Base-by-base conservation (phyloP, 805 yeast genomes). In the Candida endomychidarum region DNA sequence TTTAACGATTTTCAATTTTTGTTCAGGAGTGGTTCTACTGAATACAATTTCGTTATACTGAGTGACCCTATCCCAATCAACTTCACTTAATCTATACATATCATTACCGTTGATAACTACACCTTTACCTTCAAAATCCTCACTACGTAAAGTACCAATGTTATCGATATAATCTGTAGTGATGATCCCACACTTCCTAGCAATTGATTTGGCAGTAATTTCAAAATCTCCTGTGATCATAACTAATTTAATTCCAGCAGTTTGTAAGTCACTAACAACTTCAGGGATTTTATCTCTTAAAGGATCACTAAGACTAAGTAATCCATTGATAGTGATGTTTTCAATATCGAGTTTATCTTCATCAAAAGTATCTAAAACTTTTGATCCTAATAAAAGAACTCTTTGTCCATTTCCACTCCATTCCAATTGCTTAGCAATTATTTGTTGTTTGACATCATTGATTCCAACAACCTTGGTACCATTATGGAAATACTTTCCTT, bases 151-250 rank as follows among this genome's bases (percentile, higher is more conserved):
- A n/a, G 5, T 11, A 11, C 23, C 39, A 8, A 36, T 37, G 60
- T 41, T 27, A 51, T 56, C 56, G 19, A 56, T 47, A 4, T 42
- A 51, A 22, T 54, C 56, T 8, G 15, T 14, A 27, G 56, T 53
- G 2, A 66, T 43, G 19, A 68, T 67, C 9, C 71, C 71, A 52
- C 67, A 57, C 41, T 67, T 67, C 23, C 63, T 62, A 3, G 77
- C 77, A 47, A 76, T 75, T 3, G 77, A 66, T 20, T 68, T 59
- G 0, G 75, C 80, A 20, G 80, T 76, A 10, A 70, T 55, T 47
- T 71, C 76, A 46, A 67, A 74, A 52, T 77, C 81, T 42, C 81
- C 81, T 10, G 75, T 71, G 12, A 70, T 65, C 74, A 71, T 70
- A 5, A 61, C 59, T n/a, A 63, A 52, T 31, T 59, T 67, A 38